Evolutionary conservation across 2,329 filamentous ascomycete genomes (phyloP).

Genomic region (Tolypocladium guangdongense): DNA sequence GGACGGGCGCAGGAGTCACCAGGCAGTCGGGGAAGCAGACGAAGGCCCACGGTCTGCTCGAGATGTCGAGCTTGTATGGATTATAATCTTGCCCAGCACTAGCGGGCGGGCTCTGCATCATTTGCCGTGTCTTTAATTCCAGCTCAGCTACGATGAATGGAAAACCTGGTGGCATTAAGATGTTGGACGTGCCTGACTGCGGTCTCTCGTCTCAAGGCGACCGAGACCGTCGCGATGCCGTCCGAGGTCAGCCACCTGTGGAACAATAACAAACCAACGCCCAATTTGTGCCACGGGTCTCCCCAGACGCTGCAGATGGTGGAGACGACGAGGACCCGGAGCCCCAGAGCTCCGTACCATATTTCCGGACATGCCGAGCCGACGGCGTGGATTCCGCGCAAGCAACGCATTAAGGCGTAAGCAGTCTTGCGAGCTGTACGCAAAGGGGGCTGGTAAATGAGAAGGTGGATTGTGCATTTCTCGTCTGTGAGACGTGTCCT

Average conservation of each 20-base stretch:
- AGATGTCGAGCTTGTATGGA: conserved; percentile 8
- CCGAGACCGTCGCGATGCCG: no score
- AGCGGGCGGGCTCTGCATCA: background rate
- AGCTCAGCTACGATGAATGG: background rate
- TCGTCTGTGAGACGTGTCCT: background rate
- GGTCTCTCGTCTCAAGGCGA: background rate
- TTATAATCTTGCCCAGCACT: conserved; percentile 4
- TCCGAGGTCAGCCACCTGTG: no score
- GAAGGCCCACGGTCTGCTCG: background rate
- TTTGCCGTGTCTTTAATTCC: background rate
- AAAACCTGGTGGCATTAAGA: background rate
- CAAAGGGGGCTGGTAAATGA: background rate
- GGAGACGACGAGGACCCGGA: background rate
- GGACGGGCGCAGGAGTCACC: background rate
- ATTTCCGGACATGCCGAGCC: background rate
- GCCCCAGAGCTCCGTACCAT: no score
- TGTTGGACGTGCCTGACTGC: background rate
- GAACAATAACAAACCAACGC: background rate
- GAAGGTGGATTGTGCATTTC: background rate
- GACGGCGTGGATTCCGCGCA: background rate
- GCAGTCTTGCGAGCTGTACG: background rate
- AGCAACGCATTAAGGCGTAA: background rate
- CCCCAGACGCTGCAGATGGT: background rate
- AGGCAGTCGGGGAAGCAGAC: background rate
- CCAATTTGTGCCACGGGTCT: background rate